Evolutionary conservation across 768 basidiomycete genomes (phyloP), one percentile per base, ranked within the genome.

Genomic region (Boletellus sp.): DNA sequence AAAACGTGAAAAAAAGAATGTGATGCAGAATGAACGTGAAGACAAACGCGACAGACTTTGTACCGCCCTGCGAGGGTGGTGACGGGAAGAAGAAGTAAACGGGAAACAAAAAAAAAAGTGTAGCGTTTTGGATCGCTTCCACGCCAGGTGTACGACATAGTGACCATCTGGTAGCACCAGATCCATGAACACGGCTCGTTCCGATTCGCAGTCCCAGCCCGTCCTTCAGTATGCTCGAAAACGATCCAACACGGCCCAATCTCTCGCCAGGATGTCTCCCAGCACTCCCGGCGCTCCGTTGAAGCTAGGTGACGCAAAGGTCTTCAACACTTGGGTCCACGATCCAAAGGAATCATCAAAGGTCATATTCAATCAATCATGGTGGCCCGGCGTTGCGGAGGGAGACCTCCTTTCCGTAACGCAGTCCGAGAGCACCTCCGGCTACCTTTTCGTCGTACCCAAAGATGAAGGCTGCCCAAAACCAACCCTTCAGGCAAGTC

Each of bases 381-480:
- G 75, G 64, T 90, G 87, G 85, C 86, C 87, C 6, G 90, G 90
- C 3, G 84, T 90, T 28, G 71, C 74, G 39, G 85, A 87, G 56
- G 90, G 88, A 8, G 90, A 92, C 58, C 69, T 89, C 61, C 60
- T 92, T 36, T 75, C 79, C 47, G 78, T 90, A 40, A 69, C 70
- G 45, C 71, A 70, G 42, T 63, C 76, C 22, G 74, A 74, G 7
- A 72, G 70, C 40, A 55, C 62, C 11, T 66, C 70, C 19, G 62
- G 78, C 58, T 58, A 86, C 76, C 70, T 91, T 32, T 90, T 91
- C 63, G 74, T 77, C 11, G 84, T 85, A 11, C 78, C 79, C 17
- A 79, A 73, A 55, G 83, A 89, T 43, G 87, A 90, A 51, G 72
- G 74, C 13, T 73, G 70, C 47, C 50, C 74, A 6, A 84, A 83